Conservation (phyloP, 805 yeast species). For the Pichia occidentalis region DNA sequence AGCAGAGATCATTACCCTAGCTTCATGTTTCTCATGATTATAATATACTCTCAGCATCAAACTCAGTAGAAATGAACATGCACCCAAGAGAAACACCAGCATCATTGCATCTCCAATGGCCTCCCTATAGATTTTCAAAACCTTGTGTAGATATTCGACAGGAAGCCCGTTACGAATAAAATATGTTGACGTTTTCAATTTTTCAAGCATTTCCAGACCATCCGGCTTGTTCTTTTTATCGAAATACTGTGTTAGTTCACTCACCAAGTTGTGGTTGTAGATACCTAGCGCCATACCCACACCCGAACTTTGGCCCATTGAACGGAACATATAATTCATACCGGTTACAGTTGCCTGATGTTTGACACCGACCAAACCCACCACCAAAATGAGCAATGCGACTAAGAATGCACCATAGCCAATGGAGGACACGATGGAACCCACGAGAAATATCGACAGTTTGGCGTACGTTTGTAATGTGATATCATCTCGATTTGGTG, state of each 20-base stretch:
- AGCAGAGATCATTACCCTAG: too few species aligned
- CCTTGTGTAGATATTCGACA: constrained; percentile 20
- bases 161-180: constrained; percentile 29
- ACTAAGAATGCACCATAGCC: constrained; percentile 39
- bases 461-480: constrained; percentile 5
- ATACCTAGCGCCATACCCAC: constrained; percentile 36
- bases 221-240: constrained; percentile 19
- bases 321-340: constrained; percentile 43
- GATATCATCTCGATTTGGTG: constrained; percentile 16
- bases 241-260: constrained; percentile 30
- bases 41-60: constrained; percentile 20
- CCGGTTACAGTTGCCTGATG: constrained; percentile 45
- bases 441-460: constrained; percentile 22
- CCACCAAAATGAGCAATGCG: constrained; percentile 35
- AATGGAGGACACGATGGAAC: constrained; percentile 29
- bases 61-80: constrained; percentile 21
- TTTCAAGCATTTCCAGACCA: constrained; percentile 20
- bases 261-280: constrained; percentile 30
- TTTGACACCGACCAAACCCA: constrained; percentile 37
- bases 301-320: constrained; percentile 42
- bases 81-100: constrained; percentile 22
- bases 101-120: constrained; percentile 24
- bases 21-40: constrained; percentile 1
- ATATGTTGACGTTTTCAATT: constrained; percentile 21
- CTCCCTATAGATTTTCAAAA: constrained; percentile 26